These are phyloP conservation scores for Coemansia sp. DNA, from an alignment of 192 early-diverging fungal genomes.

Conservation along the genomic window DNA sequence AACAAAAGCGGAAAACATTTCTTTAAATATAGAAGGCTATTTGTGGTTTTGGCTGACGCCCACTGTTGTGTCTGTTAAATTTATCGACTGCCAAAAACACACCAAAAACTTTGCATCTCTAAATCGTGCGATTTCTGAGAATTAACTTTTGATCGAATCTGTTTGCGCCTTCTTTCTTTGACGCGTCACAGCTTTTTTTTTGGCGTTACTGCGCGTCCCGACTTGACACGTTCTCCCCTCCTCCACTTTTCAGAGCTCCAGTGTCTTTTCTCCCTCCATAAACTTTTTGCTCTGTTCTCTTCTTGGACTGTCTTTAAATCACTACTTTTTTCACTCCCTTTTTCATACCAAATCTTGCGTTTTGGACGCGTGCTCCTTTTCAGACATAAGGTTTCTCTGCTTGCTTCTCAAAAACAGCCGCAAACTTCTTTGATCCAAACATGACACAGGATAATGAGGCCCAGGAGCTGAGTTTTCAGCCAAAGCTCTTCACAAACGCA, in stretches of 20 bases:
- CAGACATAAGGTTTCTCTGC: too few species aligned
- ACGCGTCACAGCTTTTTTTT: neutral
- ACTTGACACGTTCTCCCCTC: neutral
- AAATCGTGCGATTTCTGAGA: neutral
- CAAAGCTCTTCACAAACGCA: conserved; percentile 45
- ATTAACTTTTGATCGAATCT: neutral
- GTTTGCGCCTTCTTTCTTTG: neutral
- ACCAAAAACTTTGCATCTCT: neutral
- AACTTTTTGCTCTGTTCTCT: neutral
- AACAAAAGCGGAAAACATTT: neutral
- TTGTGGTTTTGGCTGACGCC: too few species aligned
- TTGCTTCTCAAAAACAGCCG: neutral
- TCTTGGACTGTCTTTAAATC: conserved; percentile 2
- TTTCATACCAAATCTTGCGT: neutral
- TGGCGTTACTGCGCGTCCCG: neutral
- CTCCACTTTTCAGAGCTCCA: neutral
- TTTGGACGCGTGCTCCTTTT: neutral
- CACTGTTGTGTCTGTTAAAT: too few species aligned
- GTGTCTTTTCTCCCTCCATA: neutral
- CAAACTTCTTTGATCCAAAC: neutral
- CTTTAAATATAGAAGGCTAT: neutral
- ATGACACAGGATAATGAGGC: conserved; percentile 44
- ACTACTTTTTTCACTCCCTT: neutral
- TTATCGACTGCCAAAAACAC: too few species aligned
- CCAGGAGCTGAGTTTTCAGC: conserved; percentile 50